Evolutionary conservation across 2,329 filamentous ascomycete genomes (phyloP), one percentile per base, ranked within the genome.

Genomic region (Hymenoscyphus infarciens): DNA sequence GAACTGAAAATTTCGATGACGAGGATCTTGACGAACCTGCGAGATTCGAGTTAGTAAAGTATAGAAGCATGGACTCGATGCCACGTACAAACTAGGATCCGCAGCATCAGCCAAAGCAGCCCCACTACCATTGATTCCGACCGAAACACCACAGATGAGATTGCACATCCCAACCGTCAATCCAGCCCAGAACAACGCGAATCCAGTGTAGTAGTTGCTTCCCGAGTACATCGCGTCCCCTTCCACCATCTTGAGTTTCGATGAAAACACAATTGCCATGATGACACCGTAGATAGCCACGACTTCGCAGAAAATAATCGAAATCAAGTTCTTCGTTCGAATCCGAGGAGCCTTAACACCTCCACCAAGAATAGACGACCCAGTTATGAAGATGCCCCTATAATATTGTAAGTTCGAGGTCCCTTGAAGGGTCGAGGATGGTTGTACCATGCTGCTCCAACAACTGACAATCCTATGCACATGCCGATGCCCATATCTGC

Each of bases 221-320:
- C 84, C 86, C 13, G 89, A 89, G 79, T 89, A 90, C 33, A 92
- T 77, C 19, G 83, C 82, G 45, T 88, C 84, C 62, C 83, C 83
- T 53, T 81, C 74, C 33, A 95, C 83, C 61, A 83, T 77, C 71
- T 85, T 83, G 71, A 99, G 80, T 78, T 97, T 96, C 66, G 93
- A 85, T 54, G 93, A 96, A 81, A 98, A 98, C 73, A 99, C 90
- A 76, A 99, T 99, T 72, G 93, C 90, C 92, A 99, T 99, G 80
- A 99, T 99, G 79, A 99, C 94, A 73, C 96, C 96, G 83, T 99
- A 99, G 78, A 99, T 99, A 78, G 95, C 95, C 74, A 99, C 95
- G 74, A 99, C 95, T 81, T 99, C 95, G 82, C 95, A 99, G 81
- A 99, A 99, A 80, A 99, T 98, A 78, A 99, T 99, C 73, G 94